Evolutionary conservation across 2,329 filamentous ascomycete species (phyloP).

Genomic region (Raffaelea arxii): DNA sequence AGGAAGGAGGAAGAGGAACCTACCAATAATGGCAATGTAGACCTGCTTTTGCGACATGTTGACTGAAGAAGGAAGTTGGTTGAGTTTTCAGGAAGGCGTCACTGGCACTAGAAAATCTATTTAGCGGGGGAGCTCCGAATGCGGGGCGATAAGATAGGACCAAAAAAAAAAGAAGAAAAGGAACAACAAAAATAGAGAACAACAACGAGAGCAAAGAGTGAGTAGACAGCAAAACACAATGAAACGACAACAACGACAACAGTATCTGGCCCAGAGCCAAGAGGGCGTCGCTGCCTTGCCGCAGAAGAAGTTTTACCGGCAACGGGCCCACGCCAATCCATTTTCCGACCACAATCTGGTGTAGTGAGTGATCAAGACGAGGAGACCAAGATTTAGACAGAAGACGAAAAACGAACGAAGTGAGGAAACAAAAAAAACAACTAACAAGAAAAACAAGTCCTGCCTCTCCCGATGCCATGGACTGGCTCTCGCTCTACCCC

Average conservation of each 20-base stretch:
- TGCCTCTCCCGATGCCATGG: conserved; percentile 69
- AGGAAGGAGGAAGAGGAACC: conserved; percentile 2
- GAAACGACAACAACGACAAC: conserved; percentile 57
- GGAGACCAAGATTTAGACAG: too few species aligned
- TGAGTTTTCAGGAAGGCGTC: too few species aligned
- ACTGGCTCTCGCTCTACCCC: conserved; percentile 82
- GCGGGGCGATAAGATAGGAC: too few species aligned
- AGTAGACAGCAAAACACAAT: too few species aligned
- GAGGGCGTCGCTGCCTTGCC: conserved; percentile 57
- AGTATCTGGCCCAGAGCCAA: conserved; percentile 42
- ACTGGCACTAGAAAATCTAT: too few species aligned
- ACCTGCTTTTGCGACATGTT: too few species aligned
- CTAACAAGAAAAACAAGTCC: conserved; percentile 47
- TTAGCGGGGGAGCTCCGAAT: too few species aligned
- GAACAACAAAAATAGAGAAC: too few species aligned
- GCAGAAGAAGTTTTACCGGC: conserved; percentile 92
- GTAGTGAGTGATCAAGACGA: conserved; percentile 42
- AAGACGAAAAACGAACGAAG: not conserved
- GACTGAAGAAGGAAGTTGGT: too few species aligned
- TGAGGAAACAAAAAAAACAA: not conserved
- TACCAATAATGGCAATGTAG: conserved; percentile 44
- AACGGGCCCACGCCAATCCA: conserved; percentile 93
- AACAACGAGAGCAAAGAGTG: too few species aligned
- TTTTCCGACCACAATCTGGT: conserved; percentile 87
- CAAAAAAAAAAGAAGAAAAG: too few species aligned